Evolutionary conservation across 306 rosid species (phyloP).

Genomic region (Crataegus laevigata): DNA sequence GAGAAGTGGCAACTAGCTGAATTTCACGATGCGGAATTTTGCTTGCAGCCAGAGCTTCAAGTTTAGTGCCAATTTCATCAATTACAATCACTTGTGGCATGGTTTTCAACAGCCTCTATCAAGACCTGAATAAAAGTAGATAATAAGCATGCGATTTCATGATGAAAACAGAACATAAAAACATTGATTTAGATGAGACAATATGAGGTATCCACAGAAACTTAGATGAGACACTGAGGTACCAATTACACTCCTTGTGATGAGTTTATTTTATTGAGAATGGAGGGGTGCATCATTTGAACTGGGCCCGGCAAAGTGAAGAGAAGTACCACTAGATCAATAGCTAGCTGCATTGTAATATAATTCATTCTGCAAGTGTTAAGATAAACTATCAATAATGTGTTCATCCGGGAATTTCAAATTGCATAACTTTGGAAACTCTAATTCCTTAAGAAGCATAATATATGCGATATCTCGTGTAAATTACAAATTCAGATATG

Average conservation of each 20-base stretch:
- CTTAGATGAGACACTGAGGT: background rate
- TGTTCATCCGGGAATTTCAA: background rate
- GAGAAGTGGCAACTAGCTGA: conserved; percentile 98
- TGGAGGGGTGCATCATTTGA: background rate
- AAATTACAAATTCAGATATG: background rate
- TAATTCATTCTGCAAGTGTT: background rate
- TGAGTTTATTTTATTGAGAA: background rate
- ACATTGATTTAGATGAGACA: too few species aligned
- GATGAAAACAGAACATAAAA: background rate
- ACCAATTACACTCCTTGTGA: background rate
- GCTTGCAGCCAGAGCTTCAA: conserved; percentile 98
- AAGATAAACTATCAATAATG: background rate
- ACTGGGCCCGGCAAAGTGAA: background rate
- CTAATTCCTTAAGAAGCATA: background rate
- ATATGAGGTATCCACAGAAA: too few species aligned
- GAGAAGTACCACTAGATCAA: background rate
- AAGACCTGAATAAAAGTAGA: conserved; percentile 49
- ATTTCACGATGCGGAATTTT: conserved; percentile 97
- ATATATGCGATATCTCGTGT: background rate
- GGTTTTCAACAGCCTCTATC: conserved; percentile 98
- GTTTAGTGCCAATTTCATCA: conserved; percentile 95
- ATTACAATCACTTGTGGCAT: conserved; percentile 98
- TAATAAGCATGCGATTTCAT: conserved; percentile 4
- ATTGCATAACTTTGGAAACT: background rate
- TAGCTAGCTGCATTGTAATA: background rate